Conservation (phyloP, 192 early-diverging fungal genomes). For the Backusella liffmaniae region DNA sequence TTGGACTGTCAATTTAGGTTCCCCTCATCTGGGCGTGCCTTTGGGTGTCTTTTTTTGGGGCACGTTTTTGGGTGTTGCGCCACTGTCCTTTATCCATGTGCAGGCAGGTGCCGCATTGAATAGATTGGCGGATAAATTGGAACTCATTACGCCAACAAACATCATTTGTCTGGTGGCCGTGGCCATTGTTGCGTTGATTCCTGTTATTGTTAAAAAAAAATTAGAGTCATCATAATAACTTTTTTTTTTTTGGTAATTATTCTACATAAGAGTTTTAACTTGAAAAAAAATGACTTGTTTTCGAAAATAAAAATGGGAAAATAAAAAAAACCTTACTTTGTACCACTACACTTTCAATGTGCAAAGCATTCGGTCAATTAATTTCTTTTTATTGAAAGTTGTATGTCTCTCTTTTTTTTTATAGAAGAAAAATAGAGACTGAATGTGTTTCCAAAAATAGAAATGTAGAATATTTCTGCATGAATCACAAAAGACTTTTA, state of each 20-base stretch:
- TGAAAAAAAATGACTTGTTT: background rate
- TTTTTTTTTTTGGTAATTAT: background rate
- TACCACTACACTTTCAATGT: too few relatives aligned
- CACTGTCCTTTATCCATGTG: conserved; percentile 52
- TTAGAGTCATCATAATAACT: background rate
- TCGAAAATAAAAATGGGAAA: background rate
- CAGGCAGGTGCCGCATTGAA: conserved; percentile 57
- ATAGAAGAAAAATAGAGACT: background rate
- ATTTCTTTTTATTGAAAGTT: too few relatives aligned
- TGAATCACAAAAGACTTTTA: background rate
- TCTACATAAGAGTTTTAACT: background rate
- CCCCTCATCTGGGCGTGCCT: conserved; percentile 56
- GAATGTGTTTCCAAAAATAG: too few relatives aligned
- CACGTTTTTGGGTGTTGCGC: conserved; percentile 54
- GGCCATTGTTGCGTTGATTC: conserved; percentile 43
- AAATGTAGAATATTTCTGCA: conserved; percentile 23
- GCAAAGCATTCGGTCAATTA: too few relatives aligned
- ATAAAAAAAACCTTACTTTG: background rate
- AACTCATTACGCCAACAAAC: conserved; percentile 47
- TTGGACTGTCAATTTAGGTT: conserved; percentile 57
- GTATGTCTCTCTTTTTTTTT: background rate
- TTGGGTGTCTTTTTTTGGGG: conserved; percentile 51
- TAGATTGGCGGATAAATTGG: conserved; percentile 46
- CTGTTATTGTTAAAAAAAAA: conserved; percentile 42
- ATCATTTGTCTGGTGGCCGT: conserved; percentile 45